A percentile compares a stretch with the other conserved stretches of the same genome.
These are phyloP conservation scores for Ulvella scutata DNA, from an alignment of 139 green algal species.

Conservation along the genomic window DNA sequence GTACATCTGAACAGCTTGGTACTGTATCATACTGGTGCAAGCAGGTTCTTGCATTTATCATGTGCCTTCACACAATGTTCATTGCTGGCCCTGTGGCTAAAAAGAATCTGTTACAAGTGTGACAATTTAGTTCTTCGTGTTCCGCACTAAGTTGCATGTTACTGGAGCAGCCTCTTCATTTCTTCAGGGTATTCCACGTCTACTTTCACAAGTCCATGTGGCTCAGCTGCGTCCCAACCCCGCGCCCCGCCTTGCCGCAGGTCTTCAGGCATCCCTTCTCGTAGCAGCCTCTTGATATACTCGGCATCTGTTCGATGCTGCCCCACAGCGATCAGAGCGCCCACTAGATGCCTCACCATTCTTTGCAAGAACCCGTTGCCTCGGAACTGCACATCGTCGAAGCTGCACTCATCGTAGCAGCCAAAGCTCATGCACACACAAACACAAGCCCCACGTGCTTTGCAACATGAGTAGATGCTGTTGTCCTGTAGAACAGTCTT, in stretches of 20 bases:
- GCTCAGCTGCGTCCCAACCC: not conserved
- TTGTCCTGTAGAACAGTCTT: too few relatives aligned
- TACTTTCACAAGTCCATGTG: not conserved
- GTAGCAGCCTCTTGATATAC: not conserved
- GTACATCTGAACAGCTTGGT: too few relatives aligned
- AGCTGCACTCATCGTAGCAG: not conserved
- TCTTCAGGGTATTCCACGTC: not conserved
- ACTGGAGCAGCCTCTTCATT: too few relatives aligned
- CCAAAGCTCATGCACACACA: not conserved
- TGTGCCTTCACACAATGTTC: too few relatives aligned
- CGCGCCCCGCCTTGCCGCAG: not conserved
- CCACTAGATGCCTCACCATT: not conserved
- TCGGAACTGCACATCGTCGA: not conserved
- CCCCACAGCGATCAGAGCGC: not conserved
- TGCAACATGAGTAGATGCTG: too few relatives aligned
- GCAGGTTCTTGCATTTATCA: too few relatives aligned
- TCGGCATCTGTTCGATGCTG: not conserved
- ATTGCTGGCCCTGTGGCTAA: too few relatives aligned
- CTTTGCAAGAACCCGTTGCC: not conserved
- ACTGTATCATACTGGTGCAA: too few relatives aligned
- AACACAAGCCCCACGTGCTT: not conserved
- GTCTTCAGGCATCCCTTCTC: not conserved
- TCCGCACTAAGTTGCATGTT: too few relatives aligned
- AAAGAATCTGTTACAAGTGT: too few relatives aligned
- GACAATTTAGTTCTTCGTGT: too few relatives aligned